Evolutionary conservation across 2,329 filamentous ascomycete species (phyloP), one percentile per base, ranked within the genome.

Genomic region (Diaporthe eres): DNA sequence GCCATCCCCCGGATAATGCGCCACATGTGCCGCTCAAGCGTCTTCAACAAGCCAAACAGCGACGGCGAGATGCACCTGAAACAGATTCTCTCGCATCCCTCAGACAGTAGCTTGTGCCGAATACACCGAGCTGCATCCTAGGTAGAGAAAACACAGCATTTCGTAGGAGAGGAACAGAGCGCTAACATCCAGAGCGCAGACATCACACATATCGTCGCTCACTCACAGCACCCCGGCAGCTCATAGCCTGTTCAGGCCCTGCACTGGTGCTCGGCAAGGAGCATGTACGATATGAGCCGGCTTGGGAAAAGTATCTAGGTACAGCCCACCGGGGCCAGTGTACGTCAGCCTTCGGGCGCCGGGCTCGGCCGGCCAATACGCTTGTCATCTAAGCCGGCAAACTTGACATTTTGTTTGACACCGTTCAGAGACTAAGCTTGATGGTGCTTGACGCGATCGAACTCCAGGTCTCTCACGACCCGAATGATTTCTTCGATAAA

Each of bases 261-360:
- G 55, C 60, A 13, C n/a, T 47, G 13, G 15, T 12, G 39, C 17
- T 44, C n/a, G 60, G n/a, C 13, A 15, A 63, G 60, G 10, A 31
- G 47, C 4, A 31, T 17, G 39, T 22, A 58, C 8, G 3, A 22
- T 31, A 63, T 28, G 60, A 63, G n/a, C 22, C 37, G 60, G 60
- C 39, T 47, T 47, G 39, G 37, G 3, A 5, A 17, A 2, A 17
- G 12, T 34, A 34, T 2, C 34, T 34, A 34, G 34, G 34, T 58
- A 2, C 15, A 47, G 60, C 37, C n/a, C n/a, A n/a, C n/a, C n/a
- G n/a, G n/a, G n/a, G n/a, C 60, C 13, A 44, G 37, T 25, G 39
- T 47, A 4, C 28, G 28, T 58, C 55, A 58, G 55, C 55, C 55
- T 58, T 58, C 28, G 17, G 55, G 55, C 55, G n/a, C 60, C 44